phyloP scores from a whole-genome alignment of 371 early-diverging fungal species.

The Amoeboaphelidium protococcarum region DNA sequence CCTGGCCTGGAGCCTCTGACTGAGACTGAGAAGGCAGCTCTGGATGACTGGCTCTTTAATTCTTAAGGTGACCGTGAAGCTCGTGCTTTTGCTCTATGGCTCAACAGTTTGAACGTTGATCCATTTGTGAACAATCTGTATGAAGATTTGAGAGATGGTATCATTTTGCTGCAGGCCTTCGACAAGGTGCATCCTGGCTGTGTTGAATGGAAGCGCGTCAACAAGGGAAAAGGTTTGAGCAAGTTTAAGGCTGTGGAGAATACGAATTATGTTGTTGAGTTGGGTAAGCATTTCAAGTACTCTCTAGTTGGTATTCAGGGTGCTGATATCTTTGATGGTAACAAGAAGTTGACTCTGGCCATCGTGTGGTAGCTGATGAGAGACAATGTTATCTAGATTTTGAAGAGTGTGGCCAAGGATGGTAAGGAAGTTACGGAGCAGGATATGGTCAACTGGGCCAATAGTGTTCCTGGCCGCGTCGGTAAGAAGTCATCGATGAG shows the following conservation, averaged over 20 bases:
- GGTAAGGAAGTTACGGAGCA: slow-evolving; percentile 58
- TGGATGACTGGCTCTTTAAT: slow-evolving; percentile 54
- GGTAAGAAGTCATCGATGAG: slow-evolving; percentile 34
- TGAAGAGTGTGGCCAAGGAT: slow-evolving; percentile 45
- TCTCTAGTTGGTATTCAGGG: slow-evolving; percentile 86
- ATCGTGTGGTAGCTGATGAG: slow-evolving; percentile 94
- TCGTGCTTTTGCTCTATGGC: slow-evolving; percentile 13
- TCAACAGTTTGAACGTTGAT: slow-evolving; percentile 42
- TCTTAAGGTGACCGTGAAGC: slow-evolving; percentile 79
- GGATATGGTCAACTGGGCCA: slow-evolving; percentile 85
- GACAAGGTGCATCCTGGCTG: slow-evolving; percentile 66
- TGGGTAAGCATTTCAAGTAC: slow-evolving; percentile 60
- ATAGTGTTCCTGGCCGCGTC: slow-evolving; percentile 36
- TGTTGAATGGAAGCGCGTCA: slow-evolving; percentile 70
- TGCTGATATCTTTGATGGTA: slow-evolving; percentile 72
- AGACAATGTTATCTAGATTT: slow-evolving; percentile 69
- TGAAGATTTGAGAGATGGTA: slow-evolving; percentile 49
- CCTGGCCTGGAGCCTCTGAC: slow-evolving; percentile 69
- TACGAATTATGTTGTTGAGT: slow-evolving; percentile 60
- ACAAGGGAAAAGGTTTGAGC: slow-evolving; percentile 30
- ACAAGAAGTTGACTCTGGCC: slow-evolving; percentile 50
- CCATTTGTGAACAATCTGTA: slow-evolving; percentile 77
- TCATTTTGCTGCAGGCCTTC: slow-evolving; percentile 60
- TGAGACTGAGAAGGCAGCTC: slow-evolving; percentile 57
- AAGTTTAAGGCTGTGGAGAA: slow-evolving; percentile 90